Conservation (phyloP, 176 grass and related monocot species). For the Bonia amplexicaulis region DNA sequence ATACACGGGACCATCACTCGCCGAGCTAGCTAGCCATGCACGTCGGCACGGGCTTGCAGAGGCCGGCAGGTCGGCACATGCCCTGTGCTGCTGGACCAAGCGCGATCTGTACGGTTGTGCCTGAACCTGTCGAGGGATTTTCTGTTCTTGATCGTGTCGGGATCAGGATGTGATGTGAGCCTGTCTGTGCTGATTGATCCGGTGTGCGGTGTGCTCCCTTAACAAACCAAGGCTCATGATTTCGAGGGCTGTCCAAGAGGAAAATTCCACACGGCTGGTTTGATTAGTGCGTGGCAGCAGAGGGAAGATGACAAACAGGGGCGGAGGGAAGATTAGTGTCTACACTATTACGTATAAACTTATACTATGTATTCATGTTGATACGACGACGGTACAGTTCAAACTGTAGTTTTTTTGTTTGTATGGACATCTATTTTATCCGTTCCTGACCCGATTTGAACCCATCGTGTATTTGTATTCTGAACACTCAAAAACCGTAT, state of each 20-base stretch:
- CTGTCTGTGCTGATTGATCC: background rate
- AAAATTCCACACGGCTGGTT: background rate
- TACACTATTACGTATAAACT: too few relatives aligned
- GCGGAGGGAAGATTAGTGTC: too few relatives aligned
- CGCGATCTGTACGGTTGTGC: background rate
- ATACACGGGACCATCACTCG: background rate
- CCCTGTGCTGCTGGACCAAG: background rate
- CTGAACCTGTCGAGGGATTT: background rate
- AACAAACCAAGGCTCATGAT: background rate
- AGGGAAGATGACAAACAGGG: background rate
- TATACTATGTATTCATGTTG: too few relatives aligned
- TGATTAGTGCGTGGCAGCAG: background rate
- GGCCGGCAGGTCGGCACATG: conserved; percentile 9
- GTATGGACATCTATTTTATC: too few relatives aligned
- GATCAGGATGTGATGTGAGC: background rate
- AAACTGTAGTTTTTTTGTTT: too few relatives aligned
- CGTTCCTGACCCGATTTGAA: too few relatives aligned
- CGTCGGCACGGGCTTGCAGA: background rate
- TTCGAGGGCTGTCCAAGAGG: background rate
- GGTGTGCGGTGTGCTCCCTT: background rate
- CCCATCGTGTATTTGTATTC: too few relatives aligned
- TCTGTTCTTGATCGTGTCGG: background rate
- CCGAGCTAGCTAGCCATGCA: background rate
- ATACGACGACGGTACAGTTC: too few relatives aligned
- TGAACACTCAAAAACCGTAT: too few relatives aligned